phyloP scores from a whole-genome alignment of 2,329 filamentous ascomycete species.

The Venturia effusa region DNA sequence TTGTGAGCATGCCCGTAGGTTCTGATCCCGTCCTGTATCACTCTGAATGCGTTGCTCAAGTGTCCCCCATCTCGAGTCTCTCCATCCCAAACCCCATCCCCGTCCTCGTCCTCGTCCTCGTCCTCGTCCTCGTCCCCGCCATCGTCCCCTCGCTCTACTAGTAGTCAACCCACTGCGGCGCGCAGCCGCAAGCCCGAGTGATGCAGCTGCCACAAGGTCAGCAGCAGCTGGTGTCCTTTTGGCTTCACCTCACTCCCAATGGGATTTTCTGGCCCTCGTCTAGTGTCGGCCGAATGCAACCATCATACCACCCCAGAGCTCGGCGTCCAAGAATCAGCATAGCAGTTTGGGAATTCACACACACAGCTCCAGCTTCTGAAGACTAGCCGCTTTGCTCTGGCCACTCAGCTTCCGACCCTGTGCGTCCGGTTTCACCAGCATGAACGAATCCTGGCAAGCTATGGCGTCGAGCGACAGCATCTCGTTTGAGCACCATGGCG shows the following conservation, averaged over 20 bases:
- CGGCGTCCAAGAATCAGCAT: neutral
- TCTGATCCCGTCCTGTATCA: neutral
- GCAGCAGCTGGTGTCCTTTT: neutral
- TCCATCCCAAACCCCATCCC: neutral
- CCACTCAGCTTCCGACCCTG: neutral
- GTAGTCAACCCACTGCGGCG: neutral
- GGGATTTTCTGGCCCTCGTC: neutral
- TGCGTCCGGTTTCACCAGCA: conserved; percentile 1
- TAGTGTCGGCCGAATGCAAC: neutral
- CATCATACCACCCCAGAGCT: neutral
- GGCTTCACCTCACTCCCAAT: neutral
- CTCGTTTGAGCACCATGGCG: neutral
- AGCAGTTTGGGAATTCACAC: neutral
- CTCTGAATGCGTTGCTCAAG: neutral
- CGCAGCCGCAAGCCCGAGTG: neutral
- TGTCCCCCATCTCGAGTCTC: neutral
- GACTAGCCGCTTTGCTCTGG: neutral
- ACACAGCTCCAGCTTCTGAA: neutral
- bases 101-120: neutral
- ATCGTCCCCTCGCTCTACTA: neutral
- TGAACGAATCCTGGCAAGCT: neutral
- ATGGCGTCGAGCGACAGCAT: neutral
- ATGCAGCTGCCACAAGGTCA: neutral
- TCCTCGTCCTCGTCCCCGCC: neutral
- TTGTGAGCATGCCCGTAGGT: neutral